Conservation (phyloP, 2,329 filamentous ascomycete genomes). For the Cyanodermella asteris region DNA sequence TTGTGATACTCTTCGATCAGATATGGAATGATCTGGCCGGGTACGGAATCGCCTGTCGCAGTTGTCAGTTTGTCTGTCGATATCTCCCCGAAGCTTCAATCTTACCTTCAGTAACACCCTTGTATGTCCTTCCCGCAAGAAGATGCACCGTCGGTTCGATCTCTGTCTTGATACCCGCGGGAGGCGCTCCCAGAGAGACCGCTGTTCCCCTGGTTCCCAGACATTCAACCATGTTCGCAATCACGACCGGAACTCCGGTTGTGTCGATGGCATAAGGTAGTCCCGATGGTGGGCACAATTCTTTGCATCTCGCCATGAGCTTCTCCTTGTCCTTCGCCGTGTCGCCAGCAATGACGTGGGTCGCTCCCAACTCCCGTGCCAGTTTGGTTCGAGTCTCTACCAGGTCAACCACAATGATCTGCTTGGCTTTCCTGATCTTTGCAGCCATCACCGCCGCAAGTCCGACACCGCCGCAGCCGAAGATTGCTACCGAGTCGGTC, state of each 20-base stretch:
- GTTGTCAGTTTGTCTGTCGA: neutral
- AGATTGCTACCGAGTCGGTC: conserved; percentile 11
- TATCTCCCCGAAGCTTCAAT: conserved; percentile 6
- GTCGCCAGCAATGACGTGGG: conserved; percentile 6
- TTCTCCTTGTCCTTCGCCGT: conserved; percentile 3
- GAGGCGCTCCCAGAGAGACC: conserved; percentile 8
- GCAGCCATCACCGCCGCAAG: conserved; percentile 15
- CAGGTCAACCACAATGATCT: conserved; percentile 12
- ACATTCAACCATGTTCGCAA: conserved; percentile 8
- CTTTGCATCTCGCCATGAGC: conserved; percentile 3
- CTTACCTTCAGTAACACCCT: conserved; percentile 9
- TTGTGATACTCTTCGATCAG: conserved; percentile 24
- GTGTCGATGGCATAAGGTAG: conserved; percentile 9
- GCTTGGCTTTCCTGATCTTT: conserved; percentile 8
- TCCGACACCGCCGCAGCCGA: conserved; percentile 15
- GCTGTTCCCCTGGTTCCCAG: conserved; percentile 8
- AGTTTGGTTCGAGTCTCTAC: conserved; percentile 8
- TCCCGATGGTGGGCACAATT: conserved; percentile 2
- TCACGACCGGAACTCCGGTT: conserved; percentile 6
- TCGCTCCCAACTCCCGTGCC: conserved; percentile 12
- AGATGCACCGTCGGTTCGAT: conserved; percentile 9
- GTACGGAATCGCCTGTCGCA: no score
- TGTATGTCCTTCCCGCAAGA: conserved; percentile 8
- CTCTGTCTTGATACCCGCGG: conserved; percentile 2
- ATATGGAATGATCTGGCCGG: conserved; percentile 18